Percentiles rank a stretch among this genome's conserved stretches.
phyloP scores from a whole-genome alignment of 2,329 filamentous ascomycete genomes.

The Fulvia fulva region DNA sequence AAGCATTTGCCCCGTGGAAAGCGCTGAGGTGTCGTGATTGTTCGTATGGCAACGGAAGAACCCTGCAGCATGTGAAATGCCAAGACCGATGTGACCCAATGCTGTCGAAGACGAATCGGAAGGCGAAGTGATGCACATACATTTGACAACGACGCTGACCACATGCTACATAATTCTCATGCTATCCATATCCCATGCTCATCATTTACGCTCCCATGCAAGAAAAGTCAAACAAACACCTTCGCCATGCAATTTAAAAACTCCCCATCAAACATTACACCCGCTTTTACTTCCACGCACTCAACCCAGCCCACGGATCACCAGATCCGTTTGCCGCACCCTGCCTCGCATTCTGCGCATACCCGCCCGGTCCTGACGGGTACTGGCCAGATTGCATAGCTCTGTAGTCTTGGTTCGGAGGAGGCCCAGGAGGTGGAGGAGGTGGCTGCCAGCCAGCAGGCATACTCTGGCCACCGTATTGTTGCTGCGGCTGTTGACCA shows the following conservation, averaged over 20 bases:
- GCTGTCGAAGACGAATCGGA: too few relatives aligned
- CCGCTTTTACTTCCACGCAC: slow-evolving; percentile 58
- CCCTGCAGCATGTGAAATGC: too few relatives aligned
- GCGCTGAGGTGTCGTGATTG: too few relatives aligned
- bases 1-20: too few relatives aligned
- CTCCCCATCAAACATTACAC: neutral
- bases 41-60: too few relatives aligned
- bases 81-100: too few relatives aligned
- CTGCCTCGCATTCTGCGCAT: slow-evolving; percentile 49
- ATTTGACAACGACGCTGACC: neutral
- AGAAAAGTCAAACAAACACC: neutral
- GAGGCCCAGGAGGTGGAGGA: slow-evolving; percentile 62
- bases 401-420: slow-evolving; percentile 52
- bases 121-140: neutral
- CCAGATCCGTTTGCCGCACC: slow-evolving; percentile 34
- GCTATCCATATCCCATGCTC: neutral
- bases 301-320: slow-evolving; percentile 69
- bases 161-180: neutral
- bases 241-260: neutral
- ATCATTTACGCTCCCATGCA: neutral
- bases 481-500: slow-evolving; percentile 53
- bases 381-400: slow-evolving; percentile 35
- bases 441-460: slow-evolving; percentile 64
- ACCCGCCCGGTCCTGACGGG: slow-evolving; percentile 51
- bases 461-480: slow-evolving; percentile 35